phyloP scores from a whole-genome alignment of 345 rosid genomes.

The Rhizophora apiculata region DNA sequence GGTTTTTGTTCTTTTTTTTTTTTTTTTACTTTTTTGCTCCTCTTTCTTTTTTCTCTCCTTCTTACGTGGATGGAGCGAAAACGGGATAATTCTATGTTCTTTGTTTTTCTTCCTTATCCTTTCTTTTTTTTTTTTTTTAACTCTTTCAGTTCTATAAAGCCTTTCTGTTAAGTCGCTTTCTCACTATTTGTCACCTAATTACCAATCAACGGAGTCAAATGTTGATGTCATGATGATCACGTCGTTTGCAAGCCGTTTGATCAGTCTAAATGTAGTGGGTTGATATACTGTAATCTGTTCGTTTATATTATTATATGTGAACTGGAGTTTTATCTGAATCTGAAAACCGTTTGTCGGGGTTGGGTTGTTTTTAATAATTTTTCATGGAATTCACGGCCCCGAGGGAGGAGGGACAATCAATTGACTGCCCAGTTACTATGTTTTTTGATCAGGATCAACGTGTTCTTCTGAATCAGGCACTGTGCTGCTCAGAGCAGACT shows the following conservation, averaged over 20 bases:
- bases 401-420: slow-evolving; percentile 1
- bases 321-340: background rate
- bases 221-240: too few species aligned
- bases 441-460: slow-evolving; percentile 15
- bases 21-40: background rate
- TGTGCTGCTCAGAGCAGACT: slow-evolving; percentile 4
- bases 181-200: slow-evolving; percentile 1
- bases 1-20: slow-evolving; percentile 11
- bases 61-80: slow-evolving; percentile 37
- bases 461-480: slow-evolving; percentile 18
- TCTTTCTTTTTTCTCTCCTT: slow-evolving; percentile 9
- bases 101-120: slow-evolving; percentile 20
- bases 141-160: slow-evolving; percentile 10
- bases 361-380: background rate
- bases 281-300: background rate
- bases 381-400: slow-evolving; percentile 19
- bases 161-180: background rate
- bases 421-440: slow-evolving; percentile 18
- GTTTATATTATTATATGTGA: background rate
- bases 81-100: slow-evolving; percentile 25
- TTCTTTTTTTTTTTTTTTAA: background rate
- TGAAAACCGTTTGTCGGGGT: background rate
- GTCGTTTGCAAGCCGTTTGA: background rate
- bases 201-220: background rate
- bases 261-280: background rate